Conservation (phyloP, 2,329 filamentous ascomycete genomes). For the Domatiomyces catenatus region DNA sequence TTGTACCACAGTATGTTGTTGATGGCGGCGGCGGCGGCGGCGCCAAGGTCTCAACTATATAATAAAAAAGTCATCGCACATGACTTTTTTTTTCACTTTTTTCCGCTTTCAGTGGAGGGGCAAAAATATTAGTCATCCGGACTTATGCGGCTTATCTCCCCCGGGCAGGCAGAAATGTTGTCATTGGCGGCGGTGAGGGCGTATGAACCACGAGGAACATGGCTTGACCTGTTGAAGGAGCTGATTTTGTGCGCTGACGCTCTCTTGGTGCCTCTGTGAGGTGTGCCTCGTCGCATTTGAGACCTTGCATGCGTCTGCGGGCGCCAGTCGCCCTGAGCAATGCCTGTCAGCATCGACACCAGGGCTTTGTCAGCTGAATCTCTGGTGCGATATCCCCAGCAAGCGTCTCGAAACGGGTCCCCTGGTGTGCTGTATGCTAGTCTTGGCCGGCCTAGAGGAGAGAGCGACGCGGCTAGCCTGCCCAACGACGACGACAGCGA, state of each 20-base stretch:
- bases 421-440: background rate
- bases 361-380: background rate
- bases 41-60: too few relatives aligned
- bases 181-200: background rate
- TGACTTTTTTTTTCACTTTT: too few relatives aligned
- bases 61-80: too few relatives aligned
- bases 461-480: background rate
- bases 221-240: background rate
- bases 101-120: too few relatives aligned
- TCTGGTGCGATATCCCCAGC: background rate
- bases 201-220: background rate
- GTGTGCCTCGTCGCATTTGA: background rate
- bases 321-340: background rate
- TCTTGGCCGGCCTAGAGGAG: background rate
- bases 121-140: background rate
- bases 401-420: background rate
- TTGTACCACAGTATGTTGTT: constrained; percentile 27
- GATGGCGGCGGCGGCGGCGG: too few relatives aligned
- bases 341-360: background rate
- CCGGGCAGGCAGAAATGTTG: background rate
- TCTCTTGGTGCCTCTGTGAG: background rate
- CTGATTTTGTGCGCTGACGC: background rate
- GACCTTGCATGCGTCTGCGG: background rate
- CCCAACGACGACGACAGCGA: background rate
- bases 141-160: background rate